A percentile compares a stretch with the other conserved stretches of the same genome.
phyloP scores from a whole-genome alignment of 2,329 filamentous ascomycete species.

The Talaromyces amestolkiae region DNA sequence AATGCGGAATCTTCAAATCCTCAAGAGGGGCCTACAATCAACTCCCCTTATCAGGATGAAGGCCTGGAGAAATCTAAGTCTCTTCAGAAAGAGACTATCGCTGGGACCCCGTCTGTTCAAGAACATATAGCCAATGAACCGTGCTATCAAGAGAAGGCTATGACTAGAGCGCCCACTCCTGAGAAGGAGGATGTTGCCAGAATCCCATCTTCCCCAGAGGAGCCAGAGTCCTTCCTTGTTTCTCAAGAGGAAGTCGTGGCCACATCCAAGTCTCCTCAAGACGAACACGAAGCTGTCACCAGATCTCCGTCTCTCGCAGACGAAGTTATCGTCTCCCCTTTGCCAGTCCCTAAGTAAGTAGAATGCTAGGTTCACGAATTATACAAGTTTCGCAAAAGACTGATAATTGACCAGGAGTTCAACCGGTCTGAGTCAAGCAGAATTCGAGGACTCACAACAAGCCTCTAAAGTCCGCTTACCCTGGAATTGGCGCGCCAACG shows the following conservation, averaged over 20 bases:
- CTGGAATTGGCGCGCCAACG: neutral
- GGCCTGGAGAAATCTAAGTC: neutral
- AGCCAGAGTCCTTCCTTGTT: neutral
- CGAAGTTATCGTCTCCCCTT: neutral
- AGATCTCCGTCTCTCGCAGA: neutral
- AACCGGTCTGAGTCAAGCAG: neutral
- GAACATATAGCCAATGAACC: neutral
- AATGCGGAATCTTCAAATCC: neutral
- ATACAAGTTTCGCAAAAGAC: neutral
- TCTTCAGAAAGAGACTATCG: neutral
- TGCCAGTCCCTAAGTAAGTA: neutral
- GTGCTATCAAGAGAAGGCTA: neutral
- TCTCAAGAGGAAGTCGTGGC: neutral
- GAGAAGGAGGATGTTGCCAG: neutral
- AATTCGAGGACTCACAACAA: neutral
- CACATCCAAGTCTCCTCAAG: neutral
- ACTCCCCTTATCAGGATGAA: neutral
- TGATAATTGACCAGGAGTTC: neutral
- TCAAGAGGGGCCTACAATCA: neutral
- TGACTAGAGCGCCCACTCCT: neutral
- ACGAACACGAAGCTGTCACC: neutral
- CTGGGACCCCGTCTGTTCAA: neutral
- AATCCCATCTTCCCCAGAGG: neutral
- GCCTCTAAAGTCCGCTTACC: neutral
- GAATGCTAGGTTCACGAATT: neutral